Percentiles rank a stretch among this genome's conserved stretches.
Evolutionary conservation across 805 yeast species (phyloP).

Genomic region (Maudiozyma serrabonitensis): DNA sequence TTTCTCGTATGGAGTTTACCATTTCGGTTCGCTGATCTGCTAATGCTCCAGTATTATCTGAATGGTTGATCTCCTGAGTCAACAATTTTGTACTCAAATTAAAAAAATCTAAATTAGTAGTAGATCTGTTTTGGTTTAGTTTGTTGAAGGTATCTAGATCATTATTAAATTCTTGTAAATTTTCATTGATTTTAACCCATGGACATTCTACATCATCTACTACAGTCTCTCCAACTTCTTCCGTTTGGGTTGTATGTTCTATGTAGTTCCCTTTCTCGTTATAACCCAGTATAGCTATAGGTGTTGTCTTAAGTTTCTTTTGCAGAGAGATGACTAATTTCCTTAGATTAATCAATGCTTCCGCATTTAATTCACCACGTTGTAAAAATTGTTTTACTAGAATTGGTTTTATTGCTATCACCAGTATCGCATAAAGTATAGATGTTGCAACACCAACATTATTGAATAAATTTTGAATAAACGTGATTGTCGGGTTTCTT

Average conservation of each 20-base stretch:
- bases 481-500: conserved; percentile 13
- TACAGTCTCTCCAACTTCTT: neutral
- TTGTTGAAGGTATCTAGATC: conserved; percentile 24
- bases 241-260: conserved; percentile 23
- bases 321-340: conserved; percentile 20
- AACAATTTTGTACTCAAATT: conserved; percentile 23
- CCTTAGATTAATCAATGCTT: conserved; percentile 24
- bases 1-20: conserved; percentile 27
- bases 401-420: conserved; percentile 32
- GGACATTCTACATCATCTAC: conserved; percentile 7
- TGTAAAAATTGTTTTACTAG: conserved; percentile 32
- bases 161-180: conserved; percentile 23
- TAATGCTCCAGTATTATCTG: conserved; percentile 4
- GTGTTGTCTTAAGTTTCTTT: conserved; percentile 25
- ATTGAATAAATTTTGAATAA: conserved; percentile 23
- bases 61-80: conserved; percentile 15
- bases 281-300: conserved; percentile 35
- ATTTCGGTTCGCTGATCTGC: conserved; percentile 11
- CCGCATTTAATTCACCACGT: conserved; percentile 28
- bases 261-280: conserved; percentile 30
- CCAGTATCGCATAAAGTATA: conserved; percentile 12
- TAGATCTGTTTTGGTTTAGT: conserved; percentile 9
- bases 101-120: conserved; percentile 16
- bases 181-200: conserved; percentile 12
- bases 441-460: conserved; percentile 21